Percentiles rank a stretch among this genome's conserved stretches.
Evolutionary conservation across 768 basidiomycete genomes (phyloP).

Genomic region (Auricularia cornea): DNA sequence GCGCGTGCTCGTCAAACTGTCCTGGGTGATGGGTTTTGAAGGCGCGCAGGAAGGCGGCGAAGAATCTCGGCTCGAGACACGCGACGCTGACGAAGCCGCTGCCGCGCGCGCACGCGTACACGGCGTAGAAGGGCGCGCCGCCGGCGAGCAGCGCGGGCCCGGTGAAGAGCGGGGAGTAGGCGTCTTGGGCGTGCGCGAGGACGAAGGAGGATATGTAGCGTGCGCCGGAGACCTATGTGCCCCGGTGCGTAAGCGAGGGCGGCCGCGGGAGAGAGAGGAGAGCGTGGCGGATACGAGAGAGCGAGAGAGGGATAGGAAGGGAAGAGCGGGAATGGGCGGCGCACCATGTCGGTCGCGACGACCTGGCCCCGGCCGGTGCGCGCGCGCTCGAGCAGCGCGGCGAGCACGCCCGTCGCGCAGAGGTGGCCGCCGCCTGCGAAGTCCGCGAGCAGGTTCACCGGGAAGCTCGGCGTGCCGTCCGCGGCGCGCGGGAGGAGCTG

Average conservation of each 20-base stretch:
- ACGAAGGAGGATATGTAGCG: slow-evolving; percentile 73
- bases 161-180: slow-evolving; percentile 28
- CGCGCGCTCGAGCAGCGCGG: slow-evolving; percentile 62
- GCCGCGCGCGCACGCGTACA: slow-evolving; percentile 67
- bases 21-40: slow-evolving; percentile 45
- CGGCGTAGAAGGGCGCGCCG: slow-evolving; percentile 68
- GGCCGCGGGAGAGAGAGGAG: no score
- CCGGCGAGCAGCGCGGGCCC: slow-evolving; percentile 56
- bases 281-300: no score
- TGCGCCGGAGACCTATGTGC: slow-evolving; percentile 70
- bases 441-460: slow-evolving; percentile 70
- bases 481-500: slow-evolving; percentile 36
- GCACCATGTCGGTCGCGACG: slow-evolving; percentile 69
- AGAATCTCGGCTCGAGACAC: slow-evolving; percentile 69
- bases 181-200: slow-evolving; percentile 36
- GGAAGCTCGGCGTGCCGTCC: slow-evolving; percentile 55
- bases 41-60: slow-evolving; percentile 45
- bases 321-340: neutral
- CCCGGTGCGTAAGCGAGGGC: no score
- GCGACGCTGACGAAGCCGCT: slow-evolving; percentile 70
- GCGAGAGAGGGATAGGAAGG: neutral
- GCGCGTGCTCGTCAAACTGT: slow-evolving; percentile 35
- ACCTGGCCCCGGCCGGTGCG: slow-evolving; percentile 63
- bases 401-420: slow-evolving; percentile 62
- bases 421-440: slow-evolving; percentile 76